Evolutionary conservation across 116 monocot genomes (phyloP).

Genomic region (Cymodocea nodosa): DNA sequence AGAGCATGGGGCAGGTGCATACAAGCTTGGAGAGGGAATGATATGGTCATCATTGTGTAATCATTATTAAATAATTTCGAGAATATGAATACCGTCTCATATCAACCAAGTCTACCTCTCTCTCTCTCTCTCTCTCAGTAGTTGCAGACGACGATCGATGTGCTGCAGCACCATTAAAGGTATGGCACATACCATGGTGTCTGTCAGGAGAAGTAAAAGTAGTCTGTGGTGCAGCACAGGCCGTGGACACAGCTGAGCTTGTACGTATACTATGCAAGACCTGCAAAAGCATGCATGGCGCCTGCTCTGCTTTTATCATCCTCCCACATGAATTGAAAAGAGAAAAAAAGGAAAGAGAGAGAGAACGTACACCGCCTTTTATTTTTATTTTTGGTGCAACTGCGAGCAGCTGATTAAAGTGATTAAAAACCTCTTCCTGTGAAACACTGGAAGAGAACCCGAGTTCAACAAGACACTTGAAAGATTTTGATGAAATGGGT

Average conservation of each 20-base stretch:
- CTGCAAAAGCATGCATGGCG: slow-evolving; percentile 4
- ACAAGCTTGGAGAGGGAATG: not conserved
- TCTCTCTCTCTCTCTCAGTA: not conserved
- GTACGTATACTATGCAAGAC: slow-evolving; percentile 7
- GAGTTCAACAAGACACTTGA: no score
- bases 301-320: slow-evolving; percentile 4
- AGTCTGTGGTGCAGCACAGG: not conserved
- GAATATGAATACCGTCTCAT: not conserved
- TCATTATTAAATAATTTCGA: slow-evolving; percentile 26
- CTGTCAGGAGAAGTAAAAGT: not conserved
- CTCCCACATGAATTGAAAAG: not conserved
- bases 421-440: no score
- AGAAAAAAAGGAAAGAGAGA: not conserved
- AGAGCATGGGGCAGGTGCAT: no score
- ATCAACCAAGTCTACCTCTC: not conserved
- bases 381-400: not conserved
- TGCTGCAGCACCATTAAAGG: slow-evolving; percentile 9
- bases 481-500: not conserved
- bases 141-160: not conserved
- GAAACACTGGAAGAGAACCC: no score
- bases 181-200: slow-evolving; percentile 2
- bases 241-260: slow-evolving; percentile 2
- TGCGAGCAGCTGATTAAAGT: no score
- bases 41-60: slow-evolving; percentile 18
- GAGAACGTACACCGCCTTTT: not conserved